These are phyloP conservation scores for Salix koriyanagi DNA, from an alignment of 345 rosid species.

Conservation along the genomic window DNA sequence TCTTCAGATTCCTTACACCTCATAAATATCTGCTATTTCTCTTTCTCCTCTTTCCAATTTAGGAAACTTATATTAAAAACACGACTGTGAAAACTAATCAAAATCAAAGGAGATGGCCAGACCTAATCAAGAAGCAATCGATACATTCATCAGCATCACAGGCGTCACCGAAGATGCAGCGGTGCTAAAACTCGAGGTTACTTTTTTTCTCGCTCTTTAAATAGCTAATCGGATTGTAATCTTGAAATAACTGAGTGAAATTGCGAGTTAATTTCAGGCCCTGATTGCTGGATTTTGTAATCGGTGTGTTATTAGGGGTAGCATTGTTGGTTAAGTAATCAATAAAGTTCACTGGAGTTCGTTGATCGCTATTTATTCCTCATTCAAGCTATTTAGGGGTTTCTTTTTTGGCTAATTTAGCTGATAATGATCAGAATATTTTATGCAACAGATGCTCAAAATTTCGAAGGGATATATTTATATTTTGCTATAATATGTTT, in stretches of 20 bases:
- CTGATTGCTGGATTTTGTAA: background rate
- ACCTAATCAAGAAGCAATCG: constrained; percentile 74
- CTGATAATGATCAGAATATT: background rate
- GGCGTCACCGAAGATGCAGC: constrained; percentile 72
- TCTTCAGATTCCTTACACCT: background rate
- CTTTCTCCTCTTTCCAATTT: background rate
- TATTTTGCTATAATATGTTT: background rate
- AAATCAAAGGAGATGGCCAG: constrained; percentile 48
- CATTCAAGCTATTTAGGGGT: background rate
- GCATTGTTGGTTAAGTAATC: background rate
- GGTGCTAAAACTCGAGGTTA: constrained; percentile 64
- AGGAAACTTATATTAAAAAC: background rate
- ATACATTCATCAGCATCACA: constrained; percentile 80
- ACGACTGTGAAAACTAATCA: background rate
- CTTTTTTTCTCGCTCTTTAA: background rate
- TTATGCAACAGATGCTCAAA: background rate
- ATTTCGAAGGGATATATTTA: background rate
- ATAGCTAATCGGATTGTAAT: too few species aligned
- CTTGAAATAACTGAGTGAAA: background rate
- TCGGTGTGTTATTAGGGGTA: constrained; percentile 2
- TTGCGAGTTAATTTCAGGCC: background rate
- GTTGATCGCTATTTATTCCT: background rate
- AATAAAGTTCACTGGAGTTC: background rate
- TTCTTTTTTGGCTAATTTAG: background rate
- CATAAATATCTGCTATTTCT: background rate